Conservation (phyloP, 2,329 filamentous ascomycete species). For the Xylariaceae sp. region DNA sequence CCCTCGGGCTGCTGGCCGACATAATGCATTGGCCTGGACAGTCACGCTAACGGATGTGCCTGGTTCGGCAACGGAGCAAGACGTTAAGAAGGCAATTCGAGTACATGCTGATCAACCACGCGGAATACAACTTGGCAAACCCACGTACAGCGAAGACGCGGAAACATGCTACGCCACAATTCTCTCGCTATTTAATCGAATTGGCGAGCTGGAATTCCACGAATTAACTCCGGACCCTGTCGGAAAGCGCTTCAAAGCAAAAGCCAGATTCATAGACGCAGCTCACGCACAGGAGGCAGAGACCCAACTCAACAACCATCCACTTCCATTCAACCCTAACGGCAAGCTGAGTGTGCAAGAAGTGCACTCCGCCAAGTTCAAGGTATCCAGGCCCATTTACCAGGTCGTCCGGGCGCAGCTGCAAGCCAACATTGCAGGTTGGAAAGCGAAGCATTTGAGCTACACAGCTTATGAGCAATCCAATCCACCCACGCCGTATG, state of each 20-base stretch:
- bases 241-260: slow-evolving; percentile 38
- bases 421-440: slow-evolving; percentile 24
- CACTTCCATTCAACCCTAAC: slow-evolving; percentile 30
- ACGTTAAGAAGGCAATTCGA: slow-evolving; percentile 21
- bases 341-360: slow-evolving; percentile 37
- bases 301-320: slow-evolving; percentile 29
- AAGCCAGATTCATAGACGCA: slow-evolving; percentile 38
- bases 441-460: slow-evolving; percentile 30
- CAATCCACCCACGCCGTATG: slow-evolving; percentile 24
- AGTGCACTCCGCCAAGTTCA: slow-evolving; percentile 38
- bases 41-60: slow-evolving; percentile 27
- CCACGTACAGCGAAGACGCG: slow-evolving; percentile 25
- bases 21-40: slow-evolving; percentile 20
- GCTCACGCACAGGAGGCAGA: slow-evolving; percentile 36
- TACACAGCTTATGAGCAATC: slow-evolving; percentile 28
- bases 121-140: slow-evolving; percentile 18
- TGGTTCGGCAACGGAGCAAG: slow-evolving; percentile 8
- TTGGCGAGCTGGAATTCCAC: slow-evolving; percentile 37
- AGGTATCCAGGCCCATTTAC: slow-evolving; percentile 36
- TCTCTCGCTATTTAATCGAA: slow-evolving; percentile 29
- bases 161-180: slow-evolving; percentile 23
- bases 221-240: slow-evolving; percentile 21
- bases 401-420: slow-evolving; percentile 31
- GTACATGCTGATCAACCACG: slow-evolving; percentile 13
- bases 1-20: background rate